Evolutionary conservation across 148 eudicot genomes (phyloP).

Genomic region (Camellia lanceoleosa): DNA sequence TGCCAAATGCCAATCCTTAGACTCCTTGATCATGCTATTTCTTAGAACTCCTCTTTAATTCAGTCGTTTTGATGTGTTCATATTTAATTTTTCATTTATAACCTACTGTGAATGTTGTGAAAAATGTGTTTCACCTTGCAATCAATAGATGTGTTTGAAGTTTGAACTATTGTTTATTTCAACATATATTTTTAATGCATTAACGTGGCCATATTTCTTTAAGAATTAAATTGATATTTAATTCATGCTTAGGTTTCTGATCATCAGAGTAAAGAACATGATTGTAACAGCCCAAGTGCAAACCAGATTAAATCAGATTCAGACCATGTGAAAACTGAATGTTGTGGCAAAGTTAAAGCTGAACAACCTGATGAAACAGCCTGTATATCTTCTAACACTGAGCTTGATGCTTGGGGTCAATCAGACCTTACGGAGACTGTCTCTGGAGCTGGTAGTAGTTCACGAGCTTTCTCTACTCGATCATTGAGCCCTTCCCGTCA

Average conservation of each 20-base stretch:
- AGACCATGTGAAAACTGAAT: constrained; percentile 44
- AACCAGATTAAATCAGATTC: constrained; percentile 34
- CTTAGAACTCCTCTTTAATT: not conserved
- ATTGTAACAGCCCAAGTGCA: constrained; percentile 18
- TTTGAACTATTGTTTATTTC: not conserved
- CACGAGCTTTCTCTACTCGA: constrained; percentile 48
- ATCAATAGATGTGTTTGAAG: not conserved
- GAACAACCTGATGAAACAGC: constrained; percentile 45
- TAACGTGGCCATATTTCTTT: not conserved
- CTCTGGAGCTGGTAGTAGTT: constrained; percentile 43
- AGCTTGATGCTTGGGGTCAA: constrained; percentile 56
- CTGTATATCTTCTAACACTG: constrained; percentile 38
- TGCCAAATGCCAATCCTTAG: no score
- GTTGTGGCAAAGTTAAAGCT: constrained; percentile 40
- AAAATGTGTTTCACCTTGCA: not conserved
- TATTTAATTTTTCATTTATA: not conserved
- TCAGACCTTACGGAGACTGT: constrained; percentile 32
- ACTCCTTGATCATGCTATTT: not conserved
- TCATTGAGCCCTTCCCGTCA: constrained; percentile 54
- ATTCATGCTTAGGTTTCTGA: constrained; percentile 38
- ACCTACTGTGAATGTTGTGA: not conserved
- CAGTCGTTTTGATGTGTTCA: not conserved
- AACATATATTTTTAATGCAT: not conserved
- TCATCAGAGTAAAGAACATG: constrained; percentile 32
- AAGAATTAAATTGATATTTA: constrained; percentile 8